Evolutionary conservation across 192 early-diverging fungal species (phyloP), one percentile per base, ranked within the genome.

Genomic region (Cetraspora pellucida): DNA sequence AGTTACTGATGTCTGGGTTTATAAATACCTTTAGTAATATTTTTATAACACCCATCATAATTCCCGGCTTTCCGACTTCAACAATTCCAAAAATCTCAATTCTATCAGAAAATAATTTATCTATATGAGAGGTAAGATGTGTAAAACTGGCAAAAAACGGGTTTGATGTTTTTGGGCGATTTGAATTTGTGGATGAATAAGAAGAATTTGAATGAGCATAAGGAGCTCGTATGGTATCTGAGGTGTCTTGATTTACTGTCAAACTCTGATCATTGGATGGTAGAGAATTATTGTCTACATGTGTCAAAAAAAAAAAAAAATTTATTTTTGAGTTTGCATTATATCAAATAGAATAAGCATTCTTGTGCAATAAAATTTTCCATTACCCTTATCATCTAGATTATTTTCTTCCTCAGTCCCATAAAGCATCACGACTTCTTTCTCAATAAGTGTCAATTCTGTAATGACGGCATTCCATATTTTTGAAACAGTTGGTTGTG

Each of bases 41-140:
- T 74, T 86, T 81, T 44, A 87, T 81, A 45, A 91, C 80, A 10
- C 84, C 85, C 65, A 73, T 81, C 67, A 88, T 78, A 30, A 91
- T 81, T 7, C 83, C 88, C 2, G 65, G 52, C 55, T 83, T 57
- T 28, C 78, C 82, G 78, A 90, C 72, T 37, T 92, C 91, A 13
- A 91, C 85, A 31, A 64, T 78, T 28, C 86, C 82, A 81, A 87
- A 91, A 37, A 89, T 89, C 66, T 89, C 90, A 14, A 91, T 82
- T 3, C 86, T 82, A 25, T 93, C 93, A 17, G 87, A 82, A 77
- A 94, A 94, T 21, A 94, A 82, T 43, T 87, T 87, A 73, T 89
- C 89, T 77, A 94, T 93, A 64, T 89, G 85, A 45, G 77, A 87
- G 72, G 25, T 68, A 23, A 68, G 23, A 25, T 68, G 37, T 47